phyloP scores from a whole-genome alignment of 108 stramenopile species.

The Asterionellopsis glacialis region DNA sequence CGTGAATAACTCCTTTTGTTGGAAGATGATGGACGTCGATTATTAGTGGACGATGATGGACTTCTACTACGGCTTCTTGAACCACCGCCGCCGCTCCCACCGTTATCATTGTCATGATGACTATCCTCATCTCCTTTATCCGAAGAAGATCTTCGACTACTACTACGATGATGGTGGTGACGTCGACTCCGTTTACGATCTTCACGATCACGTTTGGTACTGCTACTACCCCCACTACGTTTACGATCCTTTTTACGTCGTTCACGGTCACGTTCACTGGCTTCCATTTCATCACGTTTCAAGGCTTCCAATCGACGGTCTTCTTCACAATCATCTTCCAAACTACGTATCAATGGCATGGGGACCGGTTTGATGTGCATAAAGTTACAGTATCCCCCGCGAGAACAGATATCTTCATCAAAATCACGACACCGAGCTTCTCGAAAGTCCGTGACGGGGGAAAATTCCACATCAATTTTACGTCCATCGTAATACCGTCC shows the following conservation, averaged over 20 bases:
- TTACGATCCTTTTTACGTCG: conserved; percentile 7
- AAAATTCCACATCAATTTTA: conserved; percentile 86
- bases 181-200: not conserved
- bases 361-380: conserved; percentile 93
- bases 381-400: conserved; percentile 98
- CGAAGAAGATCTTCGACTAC: no score
- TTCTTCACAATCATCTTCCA: conserved; percentile 73
- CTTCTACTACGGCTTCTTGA: no score
- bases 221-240: not conserved
- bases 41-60: no score
- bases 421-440: conserved; percentile 95
- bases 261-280: conserved; percentile 16
- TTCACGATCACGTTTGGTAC: not conserved
- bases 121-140: no score
- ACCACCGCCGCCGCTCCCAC: no score
- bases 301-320: conserved; percentile 30
- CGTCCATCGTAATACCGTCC: conserved; percentile 94
- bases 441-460: conserved; percentile 94
- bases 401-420: conserved; percentile 75
- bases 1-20: no score
- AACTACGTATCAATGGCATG: conserved; percentile 52
- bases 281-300: conserved; percentile 19
- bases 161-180: not conserved
- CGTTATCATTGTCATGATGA: no score
- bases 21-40: no score